Evolutionary conservation across 495 filamentous ascomycete species (phyloP), one percentile per base, ranked within the genome.

Genomic region (Penicillium psychrofluorescens): DNA sequence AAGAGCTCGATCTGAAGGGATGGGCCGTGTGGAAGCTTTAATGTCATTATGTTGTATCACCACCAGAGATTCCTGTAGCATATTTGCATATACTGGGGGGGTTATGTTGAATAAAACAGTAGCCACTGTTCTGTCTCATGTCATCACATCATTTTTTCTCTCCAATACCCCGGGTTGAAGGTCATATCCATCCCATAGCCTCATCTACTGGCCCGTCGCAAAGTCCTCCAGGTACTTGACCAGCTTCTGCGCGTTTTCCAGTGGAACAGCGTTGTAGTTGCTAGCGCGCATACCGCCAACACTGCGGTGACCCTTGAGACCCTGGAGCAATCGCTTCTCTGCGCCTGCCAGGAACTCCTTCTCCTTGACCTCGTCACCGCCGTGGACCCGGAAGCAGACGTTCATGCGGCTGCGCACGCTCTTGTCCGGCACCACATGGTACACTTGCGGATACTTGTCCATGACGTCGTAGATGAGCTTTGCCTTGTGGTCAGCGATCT

Each of bases 331-430:
- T 15, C 49, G 58, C 51, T 64, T 60, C 48, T 60, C 35, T 9
- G 85, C 85, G 22, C 84, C 82, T 40, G 78, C 75, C 41, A 95
- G 63, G 66, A 95, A 95, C 11, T 64, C 70, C 62, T 89, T 89
- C 64, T 97, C 73, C 55, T 83, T 71, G 32, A 75, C 79, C 36
- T 76, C 73, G 59, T 78, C 61, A 22, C 69, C 69, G 15, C 63
- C 61, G 51, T 59, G 15, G 4, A 91, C 78, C 14, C 89, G 74
- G 71, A 92, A 92, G 70, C 89, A 95, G 37, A 95, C 81, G 63
- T 96, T 95, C 87, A 95, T 95, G 34, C 88, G 69, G 45, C 84
- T 90, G 36, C 90, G 80, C 7, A 78, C 81, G 38, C 64, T 67
- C 66, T 82, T 85, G 47, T 82, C 74, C 0, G 86, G 84, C 5